Evolutionary conservation across 2,329 filamentous ascomycete species (phyloP).

Genomic region (Knufia fluminis): DNA sequence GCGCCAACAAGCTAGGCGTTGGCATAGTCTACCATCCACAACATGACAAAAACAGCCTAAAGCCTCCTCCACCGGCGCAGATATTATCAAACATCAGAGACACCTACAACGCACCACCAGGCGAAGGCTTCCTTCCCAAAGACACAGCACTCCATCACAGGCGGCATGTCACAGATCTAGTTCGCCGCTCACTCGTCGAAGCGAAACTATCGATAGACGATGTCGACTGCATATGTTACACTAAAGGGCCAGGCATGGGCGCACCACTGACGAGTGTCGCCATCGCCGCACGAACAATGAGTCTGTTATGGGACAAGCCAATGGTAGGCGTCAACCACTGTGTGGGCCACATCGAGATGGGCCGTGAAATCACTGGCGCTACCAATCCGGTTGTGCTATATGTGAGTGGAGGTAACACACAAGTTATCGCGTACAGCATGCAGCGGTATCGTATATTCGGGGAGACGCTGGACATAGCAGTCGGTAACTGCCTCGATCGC

Average conservation of each 20-base stretch:
- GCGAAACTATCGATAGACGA: conserved; percentile 55
- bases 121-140: conserved; percentile 90
- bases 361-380: conserved; percentile 80
- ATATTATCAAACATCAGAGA: conserved; percentile 91
- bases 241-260: conserved; percentile 92
- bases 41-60: not conserved
- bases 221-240: conserved; percentile 91
- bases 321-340: conserved; percentile 96
- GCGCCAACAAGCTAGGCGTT: conserved; percentile 94
- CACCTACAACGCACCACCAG: conserved; percentile 85
- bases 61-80: conserved; percentile 3
- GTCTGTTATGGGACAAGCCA: conserved; percentile 76
- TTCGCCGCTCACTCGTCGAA: conserved; percentile 65
- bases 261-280: conserved; percentile 82
- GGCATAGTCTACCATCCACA: conserved; percentile 74
- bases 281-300: conserved; percentile 70
- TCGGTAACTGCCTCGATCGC: conserved; percentile 92
- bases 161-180: conserved; percentile 69
- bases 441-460: conserved; percentile 96
- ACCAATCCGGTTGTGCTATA: conserved; percentile 90
- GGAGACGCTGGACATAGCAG: conserved; percentile 92
- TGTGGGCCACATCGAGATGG: conserved; percentile 98
- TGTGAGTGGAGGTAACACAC: conserved; percentile 90
- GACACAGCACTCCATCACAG: conserved; percentile 93
- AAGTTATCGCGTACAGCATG: conserved; percentile 93